phyloP scores from a whole-genome alignment of 768 basidiomycete species.

The Leccinum ochraceum region DNA sequence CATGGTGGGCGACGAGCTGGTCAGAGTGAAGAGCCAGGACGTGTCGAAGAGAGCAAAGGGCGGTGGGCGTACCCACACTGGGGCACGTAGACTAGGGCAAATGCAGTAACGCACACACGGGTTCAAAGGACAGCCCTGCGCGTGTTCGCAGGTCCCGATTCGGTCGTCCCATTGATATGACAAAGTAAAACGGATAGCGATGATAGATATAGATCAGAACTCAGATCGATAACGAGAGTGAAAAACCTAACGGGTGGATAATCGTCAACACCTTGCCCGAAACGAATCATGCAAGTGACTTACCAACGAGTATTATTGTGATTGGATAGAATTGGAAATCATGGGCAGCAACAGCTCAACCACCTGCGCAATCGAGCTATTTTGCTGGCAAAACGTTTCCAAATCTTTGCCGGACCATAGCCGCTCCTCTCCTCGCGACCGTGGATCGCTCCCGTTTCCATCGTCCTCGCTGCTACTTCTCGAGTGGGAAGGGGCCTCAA shows the following conservation, averaged over 20 bases:
- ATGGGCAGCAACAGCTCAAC: slow-evolving; percentile 63
- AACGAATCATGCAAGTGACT: slow-evolving; percentile 14
- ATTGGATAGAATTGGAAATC: slow-evolving; percentile 38
- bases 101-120: slow-evolving; percentile 4
- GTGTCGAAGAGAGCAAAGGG: slow-evolving; percentile 18
- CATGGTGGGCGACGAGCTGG: slow-evolving; percentile 32
- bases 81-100: slow-evolving; percentile 31
- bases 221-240: slow-evolving; percentile 25
- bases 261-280: slow-evolving; percentile 13
- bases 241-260: slow-evolving; percentile 6
- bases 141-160: slow-evolving; percentile 13
- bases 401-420: slow-evolving; percentile 84
- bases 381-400: slow-evolving; percentile 83
- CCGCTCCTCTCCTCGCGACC: slow-evolving; percentile 44
- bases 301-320: slow-evolving; percentile 26
- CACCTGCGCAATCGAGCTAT: slow-evolving; percentile 79
- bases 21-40: slow-evolving; percentile 20
- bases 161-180: slow-evolving; percentile 13
- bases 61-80: slow-evolving; percentile 19
- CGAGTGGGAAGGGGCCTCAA: slow-evolving; percentile 44
- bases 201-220: slow-evolving; percentile 31
- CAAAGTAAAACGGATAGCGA: slow-evolving; percentile 25
- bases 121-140: slow-evolving; percentile 21
- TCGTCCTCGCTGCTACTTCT: slow-evolving; percentile 35
- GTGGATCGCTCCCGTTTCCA: slow-evolving; percentile 32